Conservation (phyloP, 306 rosid genomes). For the Sechiopsis laciniata region DNA sequence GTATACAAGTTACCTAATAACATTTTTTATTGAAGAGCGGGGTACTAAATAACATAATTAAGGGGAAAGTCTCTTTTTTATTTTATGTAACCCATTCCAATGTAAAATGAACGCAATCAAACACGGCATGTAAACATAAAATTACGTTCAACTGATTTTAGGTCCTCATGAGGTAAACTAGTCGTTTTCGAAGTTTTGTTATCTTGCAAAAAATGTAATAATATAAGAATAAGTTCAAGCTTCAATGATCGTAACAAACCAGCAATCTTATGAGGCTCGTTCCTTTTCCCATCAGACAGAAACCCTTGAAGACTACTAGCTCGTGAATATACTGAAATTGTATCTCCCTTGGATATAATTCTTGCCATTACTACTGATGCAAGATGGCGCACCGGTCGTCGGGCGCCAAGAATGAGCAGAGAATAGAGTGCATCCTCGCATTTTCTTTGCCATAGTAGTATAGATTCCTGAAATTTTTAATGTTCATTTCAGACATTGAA, state of each 20-base stretch:
- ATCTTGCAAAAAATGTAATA: neutral
- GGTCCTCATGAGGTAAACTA: too few species aligned
- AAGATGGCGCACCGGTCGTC: constrained; percentile 90
- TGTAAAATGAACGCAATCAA: neutral
- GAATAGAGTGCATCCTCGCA: constrained; percentile 89
- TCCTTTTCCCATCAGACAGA: constrained; percentile 78
- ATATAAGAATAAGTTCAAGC: neutral
- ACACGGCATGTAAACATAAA: neutral
- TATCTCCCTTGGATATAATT: constrained; percentile 81
- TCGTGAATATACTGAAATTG: constrained; percentile 83
- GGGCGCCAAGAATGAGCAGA: constrained; percentile 80
- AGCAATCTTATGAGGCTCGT: constrained; percentile 76
- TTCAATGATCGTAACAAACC: constrained; percentile 42
- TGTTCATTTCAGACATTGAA: constrained; percentile 22
- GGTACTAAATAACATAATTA: neutral
- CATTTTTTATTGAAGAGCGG: neutral
- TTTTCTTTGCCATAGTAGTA: constrained; percentile 88
- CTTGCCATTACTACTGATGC: constrained; percentile 85
- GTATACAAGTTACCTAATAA: neutral
- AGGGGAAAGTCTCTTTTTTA: neutral
- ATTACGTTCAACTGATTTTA: too few species aligned
- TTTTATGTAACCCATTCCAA: neutral
- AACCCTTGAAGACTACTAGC: constrained; percentile 97
- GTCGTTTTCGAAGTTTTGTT: too few species aligned
- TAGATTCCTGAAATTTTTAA: constrained; percentile 57